These are phyloP conservation scores for Aspergillus sclerotiicarbonarius DNA, from an alignment of 495 filamentous ascomycete genomes.

Conservation along the genomic window DNA sequence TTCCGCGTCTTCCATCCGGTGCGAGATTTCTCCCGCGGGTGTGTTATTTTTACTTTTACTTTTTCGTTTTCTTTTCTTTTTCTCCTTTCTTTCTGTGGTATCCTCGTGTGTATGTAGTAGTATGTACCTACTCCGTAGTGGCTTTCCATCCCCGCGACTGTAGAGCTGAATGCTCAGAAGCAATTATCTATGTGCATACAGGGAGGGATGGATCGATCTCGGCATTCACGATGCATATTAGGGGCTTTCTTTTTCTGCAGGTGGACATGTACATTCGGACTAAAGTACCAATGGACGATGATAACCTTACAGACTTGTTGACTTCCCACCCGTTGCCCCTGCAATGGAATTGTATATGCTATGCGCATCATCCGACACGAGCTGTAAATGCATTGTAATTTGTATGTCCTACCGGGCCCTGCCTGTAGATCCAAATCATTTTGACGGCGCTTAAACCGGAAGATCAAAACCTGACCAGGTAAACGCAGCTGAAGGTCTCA, in stretches of 20 bases:
- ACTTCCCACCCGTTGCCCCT: not conserved
- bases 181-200: not conserved
- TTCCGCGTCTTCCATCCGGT: no score
- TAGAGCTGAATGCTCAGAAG: not conserved
- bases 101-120: not conserved
- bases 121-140: no score
- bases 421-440: not conserved
- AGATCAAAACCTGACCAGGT: constrained; percentile 11
- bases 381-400: not conserved
- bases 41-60: not conserved
- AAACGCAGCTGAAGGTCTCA: not conserved
- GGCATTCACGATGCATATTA: not conserved
- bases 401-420: no score
- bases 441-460: constrained; percentile 16
- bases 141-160: not conserved
- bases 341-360: not conserved
- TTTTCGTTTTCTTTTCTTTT: not conserved
- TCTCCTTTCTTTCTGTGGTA: not conserved
- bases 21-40: no score
- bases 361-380: not conserved
- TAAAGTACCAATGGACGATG: not conserved
- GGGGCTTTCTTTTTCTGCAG: not conserved
- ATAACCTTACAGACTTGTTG: not conserved
- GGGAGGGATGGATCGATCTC: not conserved
- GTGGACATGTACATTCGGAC: not conserved